Evolutionary conservation across 805 yeast species (phyloP).

Genomic region (Saccharomycodes ludwigii): DNA sequence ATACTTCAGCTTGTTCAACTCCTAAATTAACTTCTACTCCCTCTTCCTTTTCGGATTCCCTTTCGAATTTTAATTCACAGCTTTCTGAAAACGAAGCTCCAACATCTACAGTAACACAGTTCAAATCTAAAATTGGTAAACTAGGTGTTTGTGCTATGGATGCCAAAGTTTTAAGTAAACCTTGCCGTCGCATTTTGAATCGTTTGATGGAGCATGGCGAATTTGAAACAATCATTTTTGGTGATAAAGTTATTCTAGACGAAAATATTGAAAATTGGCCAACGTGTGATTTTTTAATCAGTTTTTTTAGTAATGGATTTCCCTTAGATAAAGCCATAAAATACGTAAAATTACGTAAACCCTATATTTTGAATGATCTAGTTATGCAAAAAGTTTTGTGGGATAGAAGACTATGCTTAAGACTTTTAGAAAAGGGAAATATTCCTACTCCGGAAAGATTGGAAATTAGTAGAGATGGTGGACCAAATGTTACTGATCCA

Average conservation of each 20-base stretch:
- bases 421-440: conserved; percentile 62
- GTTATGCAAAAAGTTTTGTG: conserved; percentile 88
- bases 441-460: conserved; percentile 86
- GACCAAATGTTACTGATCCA: conserved; percentile 64
- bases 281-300: conserved; percentile 87
- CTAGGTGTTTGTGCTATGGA: conserved; percentile 99
- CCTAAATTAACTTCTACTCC: not conserved
- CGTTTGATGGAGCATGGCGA: conserved; percentile 86
- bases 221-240: conserved; percentile 92
- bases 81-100: conserved; percentile 8
- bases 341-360: conserved; percentile 81
- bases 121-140: conserved; percentile 64
- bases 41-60: not conserved
- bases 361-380: conserved; percentile 79
- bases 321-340: conserved; percentile 92
- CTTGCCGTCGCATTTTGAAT: conserved; percentile 83
- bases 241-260: conserved; percentile 92
- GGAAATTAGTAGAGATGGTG: conserved; percentile 92
- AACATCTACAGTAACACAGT: conserved; percentile 2
- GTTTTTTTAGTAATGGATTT: conserved; percentile 91
- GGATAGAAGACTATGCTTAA: conserved; percentile 87
- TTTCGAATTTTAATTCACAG: conserved; percentile 1
- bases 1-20: not conserved
- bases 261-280: conserved; percentile 97
- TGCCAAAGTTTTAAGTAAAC: conserved; percentile 88